A percentile compares a stretch with the other conserved stretches of the same genome.
These are phyloP conservation scores for Xylaria sp. DNA, from an alignment of 2,329 filamentous ascomycete species.

Conservation along the genomic window DNA sequence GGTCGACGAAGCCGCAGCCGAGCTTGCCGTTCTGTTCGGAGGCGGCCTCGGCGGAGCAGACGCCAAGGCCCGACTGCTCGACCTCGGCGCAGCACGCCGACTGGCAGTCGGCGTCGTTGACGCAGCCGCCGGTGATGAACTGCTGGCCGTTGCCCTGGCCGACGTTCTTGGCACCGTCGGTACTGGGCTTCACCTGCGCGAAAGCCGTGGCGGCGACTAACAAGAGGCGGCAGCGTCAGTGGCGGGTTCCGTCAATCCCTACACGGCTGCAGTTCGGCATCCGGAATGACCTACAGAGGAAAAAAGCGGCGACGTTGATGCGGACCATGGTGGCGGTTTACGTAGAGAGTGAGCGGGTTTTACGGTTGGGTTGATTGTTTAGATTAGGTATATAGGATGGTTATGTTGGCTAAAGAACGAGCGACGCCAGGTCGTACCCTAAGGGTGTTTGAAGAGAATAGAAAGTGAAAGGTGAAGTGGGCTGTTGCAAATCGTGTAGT, in stretches of 20 bases:
- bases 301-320: conserved; percentile 32
- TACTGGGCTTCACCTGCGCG: conserved; percentile 39
- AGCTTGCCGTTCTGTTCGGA: conserved; percentile 40
- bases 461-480: background rate
- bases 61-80: conserved; percentile 19
- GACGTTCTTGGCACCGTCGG: conserved; percentile 40
- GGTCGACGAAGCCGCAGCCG: conserved; percentile 42
- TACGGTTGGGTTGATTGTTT: background rate
- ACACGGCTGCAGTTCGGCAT: background rate
- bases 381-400: too few relatives aligned
- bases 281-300: conserved; percentile 35
- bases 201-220: conserved; percentile 36
- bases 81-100: conserved; percentile 38
- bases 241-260: background rate
- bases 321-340: conserved; percentile 39
- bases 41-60: conserved; percentile 24
- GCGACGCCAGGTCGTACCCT: conserved; percentile 24
- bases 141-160: conserved; percentile 38
- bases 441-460: conserved; percentile 6
- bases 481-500: too few relatives aligned
- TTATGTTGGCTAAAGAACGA: conserved; percentile 5
- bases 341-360: background rate
- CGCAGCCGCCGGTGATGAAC: conserved; percentile 44
- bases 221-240: conserved; percentile 16
- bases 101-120: conserved; percentile 39